Base-by-base conservation (phyloP, 2,329 filamentous ascomycete genomes). In the Blastomyces parvus region DNA sequence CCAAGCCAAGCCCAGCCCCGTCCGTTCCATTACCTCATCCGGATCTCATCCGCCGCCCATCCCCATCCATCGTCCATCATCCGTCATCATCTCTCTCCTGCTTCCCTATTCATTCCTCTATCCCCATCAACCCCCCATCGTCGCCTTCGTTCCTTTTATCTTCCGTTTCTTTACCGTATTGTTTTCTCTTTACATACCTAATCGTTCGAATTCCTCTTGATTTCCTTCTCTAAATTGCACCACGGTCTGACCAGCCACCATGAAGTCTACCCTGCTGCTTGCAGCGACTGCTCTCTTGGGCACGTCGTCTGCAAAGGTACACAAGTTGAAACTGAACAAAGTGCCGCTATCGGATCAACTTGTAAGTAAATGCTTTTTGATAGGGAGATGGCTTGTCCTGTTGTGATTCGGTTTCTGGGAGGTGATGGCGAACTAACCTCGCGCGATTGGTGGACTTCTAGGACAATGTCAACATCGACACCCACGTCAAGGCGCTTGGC, bases 291-390 rank as follows among this genome's bases (percentile, higher is more conserved):
- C 87, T 81, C 86, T 95, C 83, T 83, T 92, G 74, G 89, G 89
- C 82, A 86, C 88, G 76, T 89, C 89, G 75, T 84, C 89, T 75
- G 93, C 91, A 71, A 91, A 87, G 73, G 83, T 96, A 69, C 91
- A 97, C 86, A 95, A 91, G 84, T 88, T 97, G 85, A 94, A 95
- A 84, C 88, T 99, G 74, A 89, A 97, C 85, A 99, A 99, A 88
- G 82, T 97, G 66, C 88, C 94, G 69, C 82, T 99, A 64, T 84
- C 87, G 59, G 90, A 97, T 77, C 94, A 97, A 82, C 85, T 99
- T 74, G 92, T 96, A 82, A 75, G 89, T 82, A 64, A 61, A 40
- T 50, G 53, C 38, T 46, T 40, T 64, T 53, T 2, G 50, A 55
- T 36, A 8, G 14, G 7, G 17, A 40, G 13, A 55, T 55, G 17